Conservation (phyloP, 768 basidiomycete genomes). For the Lactarius trivialis region DNA sequence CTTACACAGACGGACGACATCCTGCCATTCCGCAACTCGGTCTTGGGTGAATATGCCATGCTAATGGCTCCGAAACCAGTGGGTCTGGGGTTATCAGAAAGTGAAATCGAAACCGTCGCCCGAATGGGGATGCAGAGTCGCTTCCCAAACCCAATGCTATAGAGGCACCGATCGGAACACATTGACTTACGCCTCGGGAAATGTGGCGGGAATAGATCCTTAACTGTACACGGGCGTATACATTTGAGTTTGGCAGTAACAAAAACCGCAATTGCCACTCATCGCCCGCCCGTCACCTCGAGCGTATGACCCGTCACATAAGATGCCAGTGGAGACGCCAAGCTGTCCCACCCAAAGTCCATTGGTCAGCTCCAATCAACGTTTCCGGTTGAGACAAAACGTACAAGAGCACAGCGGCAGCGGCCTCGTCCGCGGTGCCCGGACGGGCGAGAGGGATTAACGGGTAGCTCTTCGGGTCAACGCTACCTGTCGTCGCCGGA, state of each 20-base stretch:
- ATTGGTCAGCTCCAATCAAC: constrained; percentile 8
- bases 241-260: constrained; percentile 5
- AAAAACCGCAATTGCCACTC: constrained; percentile 14
- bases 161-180: constrained; percentile 11
- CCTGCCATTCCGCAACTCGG: constrained; percentile 68
- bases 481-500: constrained; percentile 30
- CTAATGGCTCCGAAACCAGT: constrained; percentile 65
- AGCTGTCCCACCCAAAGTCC: constrained; percentile 35
- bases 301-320: constrained; percentile 81
- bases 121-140: constrained; percentile 50
- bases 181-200: constrained; percentile 1
- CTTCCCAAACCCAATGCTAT: constrained; percentile 24
- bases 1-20: constrained; percentile 73
- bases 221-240: constrained; percentile 1
- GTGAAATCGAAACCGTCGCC: constrained; percentile 50
- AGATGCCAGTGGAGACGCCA: constrained; percentile 70
- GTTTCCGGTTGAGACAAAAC: constrained; percentile 29
- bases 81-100: constrained; percentile 61
- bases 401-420: constrained; percentile 68
- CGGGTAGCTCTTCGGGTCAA: constrained; percentile 36
- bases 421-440: constrained; percentile 70
- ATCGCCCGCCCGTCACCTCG: constrained; percentile 69
- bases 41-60: constrained; percentile 73
- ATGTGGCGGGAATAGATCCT: constrained; percentile 6
- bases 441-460: constrained; percentile 63